Evolutionary conservation across 768 basidiomycete genomes (phyloP).

Genomic region (Lactarius hatsudake): DNA sequence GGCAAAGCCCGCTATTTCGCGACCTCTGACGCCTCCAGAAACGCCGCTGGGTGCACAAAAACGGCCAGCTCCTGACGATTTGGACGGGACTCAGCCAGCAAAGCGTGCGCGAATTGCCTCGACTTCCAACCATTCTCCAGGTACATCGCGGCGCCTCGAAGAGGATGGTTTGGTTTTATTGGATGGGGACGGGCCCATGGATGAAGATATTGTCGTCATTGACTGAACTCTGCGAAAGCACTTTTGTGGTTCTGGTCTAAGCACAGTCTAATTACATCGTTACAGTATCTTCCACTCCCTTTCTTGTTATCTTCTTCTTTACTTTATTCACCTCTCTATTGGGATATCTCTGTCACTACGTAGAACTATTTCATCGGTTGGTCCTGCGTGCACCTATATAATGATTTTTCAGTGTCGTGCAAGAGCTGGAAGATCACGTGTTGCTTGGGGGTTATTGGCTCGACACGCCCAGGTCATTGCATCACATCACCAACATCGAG

Average conservation of each 20-base stretch:
- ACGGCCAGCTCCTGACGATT: slow-evolving; percentile 54
- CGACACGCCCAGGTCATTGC: background rate
- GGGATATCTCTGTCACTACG: background rate
- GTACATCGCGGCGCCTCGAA: slow-evolving; percentile 63
- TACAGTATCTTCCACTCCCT: background rate
- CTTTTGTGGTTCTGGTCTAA: background rate
- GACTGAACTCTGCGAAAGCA: slow-evolving; percentile 38
- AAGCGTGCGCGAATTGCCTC: slow-evolving; percentile 48
- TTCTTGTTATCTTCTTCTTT: background rate
- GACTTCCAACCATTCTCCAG: slow-evolving; percentile 45
- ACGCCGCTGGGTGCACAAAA: slow-evolving; percentile 50
- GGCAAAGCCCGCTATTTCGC: slow-evolving; percentile 34
- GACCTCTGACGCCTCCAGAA: slow-evolving; percentile 40
- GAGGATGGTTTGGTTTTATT: slow-evolving; percentile 73
- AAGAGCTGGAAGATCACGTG: slow-evolving; percentile 7
- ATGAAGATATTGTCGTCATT: slow-evolving; percentile 52
- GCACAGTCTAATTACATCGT: background rate
- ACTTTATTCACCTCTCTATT: slow-evolving; percentile 25
- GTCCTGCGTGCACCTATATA: slow-evolving; percentile 3
- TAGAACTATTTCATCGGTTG: background rate
- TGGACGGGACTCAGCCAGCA: slow-evolving; percentile 54
- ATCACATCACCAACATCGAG: background rate
- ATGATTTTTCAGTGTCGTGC: background rate
- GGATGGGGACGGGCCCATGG: slow-evolving; percentile 53
- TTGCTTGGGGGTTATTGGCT: background rate